These are phyloP conservation scores for Ceratopteris richardii DNA, from an alignment of 75 land plant genomes.

Conservation along the genomic window DNA sequence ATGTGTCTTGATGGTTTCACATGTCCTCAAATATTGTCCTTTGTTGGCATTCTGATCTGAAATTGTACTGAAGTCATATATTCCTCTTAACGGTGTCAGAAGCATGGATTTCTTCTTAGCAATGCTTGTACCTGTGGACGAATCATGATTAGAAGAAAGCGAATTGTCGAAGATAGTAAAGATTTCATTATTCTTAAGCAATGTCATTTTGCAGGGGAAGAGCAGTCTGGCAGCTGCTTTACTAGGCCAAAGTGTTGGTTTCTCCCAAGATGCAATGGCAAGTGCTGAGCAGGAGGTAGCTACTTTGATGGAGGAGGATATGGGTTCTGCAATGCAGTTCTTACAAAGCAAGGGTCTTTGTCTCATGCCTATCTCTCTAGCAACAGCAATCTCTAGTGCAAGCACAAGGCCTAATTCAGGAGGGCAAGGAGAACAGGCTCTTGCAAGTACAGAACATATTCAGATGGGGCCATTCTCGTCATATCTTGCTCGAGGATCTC, in stretches of 20 bases:
- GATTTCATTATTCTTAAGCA: neutral
- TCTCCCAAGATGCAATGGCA: constrained; percentile 36
- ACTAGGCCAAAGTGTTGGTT: constrained; percentile 10
- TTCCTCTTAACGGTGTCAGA: too few relatives aligned
- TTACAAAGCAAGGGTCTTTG: constrained; percentile 93
- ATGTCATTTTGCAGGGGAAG: constrained; percentile 6
- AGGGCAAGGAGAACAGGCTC: neutral
- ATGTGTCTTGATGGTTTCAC: too few relatives aligned
- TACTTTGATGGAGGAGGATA: constrained; percentile 92
- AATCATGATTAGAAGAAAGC: neutral
- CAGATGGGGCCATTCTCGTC: too few relatives aligned
- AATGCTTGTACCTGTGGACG: too few relatives aligned
- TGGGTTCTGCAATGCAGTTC: constrained; percentile 94
- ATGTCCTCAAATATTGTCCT: too few relatives aligned
- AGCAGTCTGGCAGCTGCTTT: constrained; percentile 6
- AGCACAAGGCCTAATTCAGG: neutral
- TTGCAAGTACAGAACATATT: too few relatives aligned
- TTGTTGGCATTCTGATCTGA: too few relatives aligned
- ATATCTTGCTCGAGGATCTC: too few relatives aligned
- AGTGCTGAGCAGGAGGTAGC: constrained; percentile 78
- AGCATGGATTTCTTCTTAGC: too few relatives aligned
- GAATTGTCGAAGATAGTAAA: neutral
- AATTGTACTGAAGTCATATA: too few relatives aligned
- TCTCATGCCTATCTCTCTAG: constrained; percentile 86
- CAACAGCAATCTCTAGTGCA: constrained; percentile 63